Percentiles rank a stretch among this genome's conserved stretches.
phyloP scores from a whole-genome alignment of 2,329 filamentous ascomycete genomes.

The Penicillium rolfsii region DNA sequence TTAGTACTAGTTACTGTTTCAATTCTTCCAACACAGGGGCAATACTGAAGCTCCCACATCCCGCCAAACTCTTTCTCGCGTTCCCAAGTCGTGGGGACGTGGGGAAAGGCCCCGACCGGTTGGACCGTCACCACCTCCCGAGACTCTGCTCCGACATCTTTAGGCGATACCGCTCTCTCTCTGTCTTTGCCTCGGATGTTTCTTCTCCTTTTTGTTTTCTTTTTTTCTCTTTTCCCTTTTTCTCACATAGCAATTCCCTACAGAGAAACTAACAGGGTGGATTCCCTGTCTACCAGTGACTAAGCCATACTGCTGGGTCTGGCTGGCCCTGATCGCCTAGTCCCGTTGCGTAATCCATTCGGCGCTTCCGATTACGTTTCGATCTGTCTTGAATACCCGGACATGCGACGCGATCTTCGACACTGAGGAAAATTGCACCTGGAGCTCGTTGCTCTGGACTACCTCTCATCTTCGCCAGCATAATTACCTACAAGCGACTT shows the following conservation, averaged over 20 bases:
- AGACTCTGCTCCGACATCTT: constrained; percentile 3
- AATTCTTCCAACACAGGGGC: not conserved
- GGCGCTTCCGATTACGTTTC: constrained; percentile 16
- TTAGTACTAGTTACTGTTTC: not conserved
- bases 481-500: not conserved
- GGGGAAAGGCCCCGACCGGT: constrained; percentile 16
- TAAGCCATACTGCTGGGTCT: constrained; percentile 1
- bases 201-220: not conserved
- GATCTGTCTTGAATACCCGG: constrained; percentile 2
- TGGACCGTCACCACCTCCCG: not conserved
- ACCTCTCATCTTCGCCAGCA: not conserved
- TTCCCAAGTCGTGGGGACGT: constrained; percentile 20
- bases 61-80: not conserved
- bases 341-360: constrained; percentile 19
- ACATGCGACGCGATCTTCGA: constrained; percentile 4
- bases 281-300: constrained; percentile 7
- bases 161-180: not conserved
- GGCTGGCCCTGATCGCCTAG: constrained; percentile 4
- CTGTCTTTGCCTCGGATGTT: not conserved
- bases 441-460: not conserved
- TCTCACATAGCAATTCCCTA: constrained; percentile 2
- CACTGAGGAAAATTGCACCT: not conserved
- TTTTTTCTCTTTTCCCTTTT: not conserved
- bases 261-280: not conserved
- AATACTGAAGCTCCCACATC: not conserved